phyloP scores from a whole-genome alignment of 106 monocot genomes.

The Platanthera zijinensis region DNA sequence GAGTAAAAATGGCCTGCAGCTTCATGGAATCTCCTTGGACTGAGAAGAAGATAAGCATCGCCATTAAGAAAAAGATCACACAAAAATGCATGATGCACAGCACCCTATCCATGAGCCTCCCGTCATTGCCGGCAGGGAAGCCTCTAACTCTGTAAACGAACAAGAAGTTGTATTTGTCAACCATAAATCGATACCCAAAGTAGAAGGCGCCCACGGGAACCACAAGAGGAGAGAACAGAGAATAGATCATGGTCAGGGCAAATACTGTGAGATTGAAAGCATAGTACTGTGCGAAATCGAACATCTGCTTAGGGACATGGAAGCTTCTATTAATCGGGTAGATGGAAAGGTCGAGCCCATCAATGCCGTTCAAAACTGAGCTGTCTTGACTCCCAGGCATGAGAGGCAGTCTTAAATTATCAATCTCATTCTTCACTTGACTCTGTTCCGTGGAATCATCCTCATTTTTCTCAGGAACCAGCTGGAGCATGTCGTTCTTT shows the following conservation, averaged over 20 bases:
- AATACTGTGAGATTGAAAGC: conserved; percentile 97
- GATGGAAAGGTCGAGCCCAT: conserved; percentile 71
- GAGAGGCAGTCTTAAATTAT: conserved; percentile 56
- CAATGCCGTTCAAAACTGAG: conserved; percentile 39
- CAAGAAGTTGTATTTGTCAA: conserved; percentile 99
- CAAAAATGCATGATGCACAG: conserved; percentile 96
- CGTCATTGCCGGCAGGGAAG: conserved; percentile 90
- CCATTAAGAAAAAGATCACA: conserved; percentile 71
- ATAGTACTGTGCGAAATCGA: conserved; percentile 99
- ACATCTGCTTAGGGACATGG: conserved; percentile 85
- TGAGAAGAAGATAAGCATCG: conserved; percentile 89
- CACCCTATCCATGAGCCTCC: conserved; percentile 92
- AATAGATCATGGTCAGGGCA: conserved; percentile 93
- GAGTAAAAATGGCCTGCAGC: conserved; percentile 90
- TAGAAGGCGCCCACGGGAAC: conserved; percentile 91
- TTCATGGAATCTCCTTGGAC: conserved; percentile 82
- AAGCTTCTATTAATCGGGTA: conserved; percentile 88
- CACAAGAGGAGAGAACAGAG: conserved; percentile 84
- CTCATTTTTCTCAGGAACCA: conserved; percentile 89
- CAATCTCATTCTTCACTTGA: conserved; percentile 27
- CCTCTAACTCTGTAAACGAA: conserved; percentile 95
- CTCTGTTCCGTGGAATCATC: conserved; percentile 39
- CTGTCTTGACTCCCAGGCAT: conserved; percentile 48
- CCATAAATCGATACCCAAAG: conserved; percentile 89
- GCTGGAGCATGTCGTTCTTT: conserved; percentile 94